Conservation (phyloP, 1,284 basidiomycete genomes). For the Cerrena zonata region DNA sequence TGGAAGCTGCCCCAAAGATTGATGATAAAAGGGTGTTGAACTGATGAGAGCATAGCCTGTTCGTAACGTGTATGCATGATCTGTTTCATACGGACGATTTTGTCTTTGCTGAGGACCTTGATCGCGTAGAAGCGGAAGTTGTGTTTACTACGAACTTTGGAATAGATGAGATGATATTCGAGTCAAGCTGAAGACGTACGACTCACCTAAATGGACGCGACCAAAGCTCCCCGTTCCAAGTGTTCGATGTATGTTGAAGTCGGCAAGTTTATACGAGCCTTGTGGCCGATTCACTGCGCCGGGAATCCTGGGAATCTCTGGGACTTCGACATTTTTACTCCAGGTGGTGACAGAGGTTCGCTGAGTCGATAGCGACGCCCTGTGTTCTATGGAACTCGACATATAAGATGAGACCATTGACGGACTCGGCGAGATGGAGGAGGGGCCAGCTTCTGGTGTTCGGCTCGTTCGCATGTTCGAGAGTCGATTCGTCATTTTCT, state of each 20-base stretch:
- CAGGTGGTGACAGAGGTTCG: conserved; percentile 7
- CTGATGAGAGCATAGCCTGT: conserved; percentile 81
- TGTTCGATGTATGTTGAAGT: conserved; percentile 74
- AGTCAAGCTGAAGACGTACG: background rate
- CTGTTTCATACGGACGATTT: conserved; percentile 93
- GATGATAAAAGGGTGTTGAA: conserved; percentile 94
- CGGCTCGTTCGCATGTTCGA: background rate
- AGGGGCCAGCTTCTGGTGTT: background rate
- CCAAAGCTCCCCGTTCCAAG: conserved; percentile 94
- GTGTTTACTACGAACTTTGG: conserved; percentile 78
- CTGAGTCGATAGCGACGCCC: conserved; percentile 4
- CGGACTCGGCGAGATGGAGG: background rate
- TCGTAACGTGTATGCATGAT: conserved; percentile 98
- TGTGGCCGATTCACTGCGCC: conserved; percentile 39
- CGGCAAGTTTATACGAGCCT: conserved; percentile 61
- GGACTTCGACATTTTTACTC: background rate
- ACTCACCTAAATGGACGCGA: conserved; percentile 83
- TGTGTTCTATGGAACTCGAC: background rate
- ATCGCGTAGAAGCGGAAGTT: conserved; percentile 91
- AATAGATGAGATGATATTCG: background rate
- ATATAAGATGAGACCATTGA: background rate
- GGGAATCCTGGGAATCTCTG: conserved; percentile 2
- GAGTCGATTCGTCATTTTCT: conserved; percentile 7
- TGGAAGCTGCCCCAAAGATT: conserved; percentile 99
- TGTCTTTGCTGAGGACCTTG: conserved; percentile 91